Evolutionary conservation across 2,329 filamentous ascomycete genomes (phyloP).

Genomic region (Thelonectria blattea): DNA sequence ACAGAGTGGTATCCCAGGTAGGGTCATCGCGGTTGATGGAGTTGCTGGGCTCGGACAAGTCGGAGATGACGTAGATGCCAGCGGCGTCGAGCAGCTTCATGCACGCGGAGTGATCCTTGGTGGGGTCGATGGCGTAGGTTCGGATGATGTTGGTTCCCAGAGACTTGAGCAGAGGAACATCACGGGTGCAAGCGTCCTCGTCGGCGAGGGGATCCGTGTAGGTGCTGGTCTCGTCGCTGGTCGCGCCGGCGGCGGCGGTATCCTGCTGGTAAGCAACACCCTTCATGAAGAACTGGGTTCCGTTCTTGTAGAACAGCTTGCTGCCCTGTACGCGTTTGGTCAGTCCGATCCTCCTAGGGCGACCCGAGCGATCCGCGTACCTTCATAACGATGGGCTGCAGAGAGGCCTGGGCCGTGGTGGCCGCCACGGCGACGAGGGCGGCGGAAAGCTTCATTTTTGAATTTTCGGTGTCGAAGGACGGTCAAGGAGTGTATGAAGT

Average conservation of each 20-base stretch:
- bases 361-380: slow-evolving; percentile 46
- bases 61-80: slow-evolving; percentile 94
- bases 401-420: slow-evolving; percentile 48
- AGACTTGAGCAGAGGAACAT: slow-evolving; percentile 80
- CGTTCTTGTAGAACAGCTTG: slow-evolving; percentile 89
- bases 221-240: slow-evolving; percentile 51
- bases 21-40: slow-evolving; percentile 88
- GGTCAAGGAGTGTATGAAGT: slow-evolving; percentile 21
- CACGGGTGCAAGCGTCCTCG: slow-evolving; percentile 74
- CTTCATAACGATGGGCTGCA: slow-evolving; percentile 73
- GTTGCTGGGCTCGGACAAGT: slow-evolving; percentile 78
- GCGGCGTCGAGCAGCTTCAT: slow-evolving; percentile 83
- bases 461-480: slow-evolving; percentile 25
- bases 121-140: slow-evolving; percentile 90
- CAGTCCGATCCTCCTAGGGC: not conserved
- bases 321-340: slow-evolving; percentile 59
- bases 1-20: slow-evolving; percentile 79
- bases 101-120: slow-evolving; percentile 77
- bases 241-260: slow-evolving; percentile 60
- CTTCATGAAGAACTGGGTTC: slow-evolving; percentile 76
- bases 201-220: slow-evolving; percentile 88
- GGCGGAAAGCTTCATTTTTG: slow-evolving; percentile 45
- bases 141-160: slow-evolving; percentile 92
- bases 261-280: slow-evolving; percentile 96
- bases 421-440: slow-evolving; percentile 51